Percentiles rank a stretch among this genome's conserved stretches.
Conservation (phyloP, 1,284 basidiomycete species). For the Cerioporus squamosus region DNA sequence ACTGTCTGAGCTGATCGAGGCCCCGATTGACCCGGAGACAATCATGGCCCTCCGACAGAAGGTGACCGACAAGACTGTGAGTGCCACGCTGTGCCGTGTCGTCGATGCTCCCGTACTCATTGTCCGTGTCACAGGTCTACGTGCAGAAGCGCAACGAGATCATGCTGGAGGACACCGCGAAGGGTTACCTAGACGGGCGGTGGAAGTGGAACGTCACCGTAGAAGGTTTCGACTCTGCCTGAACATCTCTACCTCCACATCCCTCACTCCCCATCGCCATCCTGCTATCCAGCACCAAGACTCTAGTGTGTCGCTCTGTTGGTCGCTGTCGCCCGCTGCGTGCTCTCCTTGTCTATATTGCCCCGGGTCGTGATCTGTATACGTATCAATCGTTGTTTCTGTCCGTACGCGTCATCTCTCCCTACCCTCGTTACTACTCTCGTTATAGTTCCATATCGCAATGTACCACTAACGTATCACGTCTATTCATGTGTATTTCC, state of each 20-base stretch:
- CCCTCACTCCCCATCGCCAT: background rate
- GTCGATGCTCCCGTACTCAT: background rate
- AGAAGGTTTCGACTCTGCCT: constrained; percentile 56
- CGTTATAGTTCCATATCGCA: background rate
- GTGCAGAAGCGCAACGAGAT: constrained; percentile 97
- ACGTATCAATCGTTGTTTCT: too few relatives aligned
- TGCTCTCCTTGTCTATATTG: background rate
- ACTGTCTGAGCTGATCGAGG: constrained; percentile 90
- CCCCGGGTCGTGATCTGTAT: background rate
- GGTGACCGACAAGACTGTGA: constrained; percentile 92
- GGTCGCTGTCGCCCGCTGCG: background rate
- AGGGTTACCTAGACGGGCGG: constrained; percentile 87
- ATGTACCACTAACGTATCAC: constrained; percentile 1
- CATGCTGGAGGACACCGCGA: constrained; percentile 91
- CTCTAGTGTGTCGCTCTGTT: background rate
- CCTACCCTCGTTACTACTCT: background rate
- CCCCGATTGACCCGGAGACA: constrained; percentile 84
- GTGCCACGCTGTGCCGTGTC: constrained; percentile 28
- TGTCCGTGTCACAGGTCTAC: constrained; percentile 68
- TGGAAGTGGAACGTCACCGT: constrained; percentile 77
- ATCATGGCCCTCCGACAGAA: constrained; percentile 87
- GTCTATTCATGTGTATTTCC: background rate
- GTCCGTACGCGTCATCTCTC: background rate
- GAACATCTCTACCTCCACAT: background rate
- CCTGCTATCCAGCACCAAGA: background rate